Evolutionary conservation across 345 rosid species (phyloP), one percentile per base, ranked within the genome.

Genomic region (Dipteronia sinensis): DNA sequence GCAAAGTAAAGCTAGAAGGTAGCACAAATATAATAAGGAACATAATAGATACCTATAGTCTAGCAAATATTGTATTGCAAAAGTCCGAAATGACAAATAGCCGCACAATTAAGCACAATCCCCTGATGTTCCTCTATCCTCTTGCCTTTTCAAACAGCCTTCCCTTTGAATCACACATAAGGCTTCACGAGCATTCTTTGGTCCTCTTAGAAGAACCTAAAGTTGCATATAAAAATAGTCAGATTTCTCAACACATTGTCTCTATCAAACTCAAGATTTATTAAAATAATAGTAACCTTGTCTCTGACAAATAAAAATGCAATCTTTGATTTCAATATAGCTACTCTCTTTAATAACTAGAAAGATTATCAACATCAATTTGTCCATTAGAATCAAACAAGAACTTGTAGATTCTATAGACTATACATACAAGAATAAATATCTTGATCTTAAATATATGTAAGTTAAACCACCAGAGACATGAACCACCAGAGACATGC

Each of bases 151-250:
- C 97, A 76, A 89, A 96, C 86, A 92, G 92, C 87, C 97, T 91
- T 81, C 99, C 99, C 87, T 86, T 88, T 1, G 91, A n/a, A 64
- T 11, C 99, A 88, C 56, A 96, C 97, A 69, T 91, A 96, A 6
- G 99, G 98, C 83, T 94, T 96, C 98, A 74, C 97, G 95, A 2
- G 91, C 80, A 71, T 91, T 96, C 97, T 94, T 96, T 11, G 99
- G 98, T 65, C 98, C 98, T 83, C 99, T 90, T 15, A 94, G 92
- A 71, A 95, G 97, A 84, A 91, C 84, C 98, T 96, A 82, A 53
- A 68, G 4, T 42, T 44, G 22, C 56, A 70, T 7, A 23, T 1
- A 31, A 16, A 40, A 17, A 22, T 1, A 20, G 46, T 61, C 20
- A 74, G 56, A 63, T 42, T 42, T 42, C 16, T n/a, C 31, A 29